Conservation (phyloP, 2,329 filamentous ascomycete genomes). For the Ceratocystis lukuohia region DNA sequence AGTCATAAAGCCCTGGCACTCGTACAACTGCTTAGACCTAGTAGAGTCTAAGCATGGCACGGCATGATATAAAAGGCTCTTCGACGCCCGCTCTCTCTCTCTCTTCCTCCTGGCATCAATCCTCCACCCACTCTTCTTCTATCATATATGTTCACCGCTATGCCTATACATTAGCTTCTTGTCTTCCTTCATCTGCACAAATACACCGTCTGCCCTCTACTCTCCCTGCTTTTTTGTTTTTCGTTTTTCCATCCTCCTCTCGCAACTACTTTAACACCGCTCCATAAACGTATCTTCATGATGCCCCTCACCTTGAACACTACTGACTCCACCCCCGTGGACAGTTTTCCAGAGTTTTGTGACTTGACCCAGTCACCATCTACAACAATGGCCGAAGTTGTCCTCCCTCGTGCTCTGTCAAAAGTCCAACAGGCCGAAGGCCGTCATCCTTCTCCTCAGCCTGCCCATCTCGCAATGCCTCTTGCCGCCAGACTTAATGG, state of each 20-base stretch:
- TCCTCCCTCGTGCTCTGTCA: slow-evolving; percentile 13
- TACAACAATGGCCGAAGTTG: slow-evolving; percentile 19
- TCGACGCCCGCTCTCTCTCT: neutral
- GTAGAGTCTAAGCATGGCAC: neutral
- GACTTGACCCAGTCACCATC: slow-evolving; percentile 28
- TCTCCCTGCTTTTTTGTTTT: neutral
- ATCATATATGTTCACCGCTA: neutral
- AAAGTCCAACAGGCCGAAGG: slow-evolving; percentile 8
- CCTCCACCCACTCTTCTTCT: neutral
- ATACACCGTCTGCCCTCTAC: neutral
- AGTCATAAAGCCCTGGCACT: neutral
- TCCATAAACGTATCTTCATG: slow-evolving; percentile 24
- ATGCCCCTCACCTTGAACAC: slow-evolving; percentile 29
- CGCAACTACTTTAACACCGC: neutral
- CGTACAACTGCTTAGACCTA: slow-evolving; percentile 3
- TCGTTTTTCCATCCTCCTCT: neutral
- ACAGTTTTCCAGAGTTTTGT: slow-evolving; percentile 35
- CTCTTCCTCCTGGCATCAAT: neutral
- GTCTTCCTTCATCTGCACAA: neutral
- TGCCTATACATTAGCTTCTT: neutral
- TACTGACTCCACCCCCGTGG: slow-evolving; percentile 29
- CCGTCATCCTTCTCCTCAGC: slow-evolving; percentile 60
- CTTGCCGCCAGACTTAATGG: slow-evolving; percentile 37
- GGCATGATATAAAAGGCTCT: slow-evolving; percentile 15
- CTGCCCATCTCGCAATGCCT: slow-evolving; percentile 68